A percentile compares a stretch with the other conserved stretches of the same genome.
phyloP scores from a whole-genome alignment of 805 yeast species.

The Citeromyces matritensis region DNA sequence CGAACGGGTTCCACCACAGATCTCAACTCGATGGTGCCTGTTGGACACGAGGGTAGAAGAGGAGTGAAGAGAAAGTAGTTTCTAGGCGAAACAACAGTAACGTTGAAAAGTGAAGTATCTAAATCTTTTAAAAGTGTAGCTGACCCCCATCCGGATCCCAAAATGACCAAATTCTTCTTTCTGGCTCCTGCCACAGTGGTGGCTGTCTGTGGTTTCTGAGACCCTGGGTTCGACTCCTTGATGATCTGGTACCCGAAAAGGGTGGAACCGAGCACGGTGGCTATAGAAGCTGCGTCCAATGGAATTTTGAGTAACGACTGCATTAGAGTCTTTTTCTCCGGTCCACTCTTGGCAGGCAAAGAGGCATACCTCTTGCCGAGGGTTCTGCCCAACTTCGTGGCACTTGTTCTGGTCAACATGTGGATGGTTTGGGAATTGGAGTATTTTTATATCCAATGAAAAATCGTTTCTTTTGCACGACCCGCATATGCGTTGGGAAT shows the following conservation, averaged over 20 bases:
- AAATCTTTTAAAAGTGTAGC: slow-evolving; percentile 70
- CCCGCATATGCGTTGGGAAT: no score
- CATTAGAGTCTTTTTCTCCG: slow-evolving; percentile 4
- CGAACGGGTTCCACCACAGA: slow-evolving; percentile 92
- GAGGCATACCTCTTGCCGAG: slow-evolving; percentile 7
- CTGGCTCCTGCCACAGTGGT: slow-evolving; percentile 33
- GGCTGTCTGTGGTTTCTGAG: slow-evolving; percentile 41
- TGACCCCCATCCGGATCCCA: slow-evolving; percentile 94
- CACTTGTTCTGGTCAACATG: no score
- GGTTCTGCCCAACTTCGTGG: slow-evolving; percentile 10
- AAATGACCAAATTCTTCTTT: slow-evolving; percentile 64
- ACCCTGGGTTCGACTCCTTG: slow-evolving; percentile 43
- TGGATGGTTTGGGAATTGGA: no score
- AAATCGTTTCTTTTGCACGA: no score
- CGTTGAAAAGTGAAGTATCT: slow-evolving; percentile 81
- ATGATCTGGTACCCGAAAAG: slow-evolving; percentile 43
- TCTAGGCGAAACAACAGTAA: slow-evolving; percentile 83
- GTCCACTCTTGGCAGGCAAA: slow-evolving; percentile 6
- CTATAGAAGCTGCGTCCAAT: slow-evolving; percentile 12
- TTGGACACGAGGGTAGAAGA: slow-evolving; percentile 86
- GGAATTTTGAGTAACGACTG: slow-evolving; percentile 12
- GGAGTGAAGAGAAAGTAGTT: slow-evolving; percentile 94
- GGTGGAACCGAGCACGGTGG: slow-evolving; percentile 11
- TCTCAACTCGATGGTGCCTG: slow-evolving; percentile 81
- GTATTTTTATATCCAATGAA: no score